phyloP scores from a whole-genome alignment of 2,329 filamentous ascomycete species.

The Hyphodiscus sp. region DNA sequence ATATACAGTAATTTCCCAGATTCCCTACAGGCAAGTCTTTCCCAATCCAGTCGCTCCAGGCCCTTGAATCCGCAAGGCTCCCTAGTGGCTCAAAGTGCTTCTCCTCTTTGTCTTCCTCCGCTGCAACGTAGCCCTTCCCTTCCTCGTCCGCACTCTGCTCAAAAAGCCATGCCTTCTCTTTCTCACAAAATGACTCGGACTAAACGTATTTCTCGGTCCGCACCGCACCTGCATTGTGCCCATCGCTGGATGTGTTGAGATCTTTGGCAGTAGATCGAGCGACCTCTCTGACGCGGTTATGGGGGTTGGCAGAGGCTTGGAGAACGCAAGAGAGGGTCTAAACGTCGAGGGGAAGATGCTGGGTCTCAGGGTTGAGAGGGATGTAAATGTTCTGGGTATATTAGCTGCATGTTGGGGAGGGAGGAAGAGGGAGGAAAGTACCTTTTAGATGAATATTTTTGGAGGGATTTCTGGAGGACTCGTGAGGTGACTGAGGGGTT shows the following conservation, averaged over 20 bases:
- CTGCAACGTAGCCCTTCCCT: constrained; percentile 25
- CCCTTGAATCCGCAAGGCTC: not conserved
- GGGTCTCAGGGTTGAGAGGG: constrained; percentile 24
- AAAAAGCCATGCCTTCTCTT: constrained; percentile 33
- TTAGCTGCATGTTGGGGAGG: constrained; percentile 5
- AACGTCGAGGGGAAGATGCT: constrained; percentile 18
- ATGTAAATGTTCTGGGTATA: constrained; percentile 27
- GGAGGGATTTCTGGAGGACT: constrained; percentile 5
- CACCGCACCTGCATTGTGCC: constrained; percentile 26
- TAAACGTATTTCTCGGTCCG: constrained; percentile 30
- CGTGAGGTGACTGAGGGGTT: constrained; percentile 9
- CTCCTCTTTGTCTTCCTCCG: constrained; percentile 29
- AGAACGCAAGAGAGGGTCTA: constrained; percentile 3
- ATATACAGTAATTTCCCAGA: no score
- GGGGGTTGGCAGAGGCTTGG: not conserved
- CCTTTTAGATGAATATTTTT: constrained; percentile 15
- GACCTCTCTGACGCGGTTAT: constrained; percentile 1
- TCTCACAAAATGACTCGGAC: constrained; percentile 31
- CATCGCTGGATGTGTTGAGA: constrained; percentile 27
- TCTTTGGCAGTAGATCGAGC: constrained; percentile 27
- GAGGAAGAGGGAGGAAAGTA: constrained; percentile 2
- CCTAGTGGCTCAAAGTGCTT: constrained; percentile 30
- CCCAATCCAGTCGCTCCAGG: no score
- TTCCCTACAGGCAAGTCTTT: no score
- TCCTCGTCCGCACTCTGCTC: constrained; percentile 28